These are phyloP conservation scores for Podila minutissima DNA, from an alignment of 192 early-diverging fungal genomes.

Conservation along the genomic window DNA sequence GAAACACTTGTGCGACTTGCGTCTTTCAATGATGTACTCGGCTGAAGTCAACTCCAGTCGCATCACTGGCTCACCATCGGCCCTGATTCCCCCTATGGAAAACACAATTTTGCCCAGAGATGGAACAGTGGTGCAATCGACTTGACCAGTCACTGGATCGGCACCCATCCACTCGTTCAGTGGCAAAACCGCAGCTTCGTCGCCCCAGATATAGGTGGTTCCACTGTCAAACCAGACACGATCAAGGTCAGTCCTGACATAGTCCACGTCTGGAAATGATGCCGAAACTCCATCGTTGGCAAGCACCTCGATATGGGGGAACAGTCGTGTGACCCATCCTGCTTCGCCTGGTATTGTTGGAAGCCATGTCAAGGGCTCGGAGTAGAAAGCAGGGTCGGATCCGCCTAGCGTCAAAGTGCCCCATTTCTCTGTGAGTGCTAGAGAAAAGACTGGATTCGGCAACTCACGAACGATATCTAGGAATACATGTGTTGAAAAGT, in stretches of 20 bases:
- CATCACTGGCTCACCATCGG: neutral
- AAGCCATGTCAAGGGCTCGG: constrained; percentile 22
- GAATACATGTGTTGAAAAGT: constrained; percentile 24
- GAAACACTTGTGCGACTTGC: constrained; percentile 18
- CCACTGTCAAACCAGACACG: constrained; percentile 37
- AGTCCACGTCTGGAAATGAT: neutral
- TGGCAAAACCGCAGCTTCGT: constrained; percentile 1
- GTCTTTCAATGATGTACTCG: constrained; percentile 27
- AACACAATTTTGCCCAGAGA: constrained; percentile 12
- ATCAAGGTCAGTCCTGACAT: constrained; percentile 12
- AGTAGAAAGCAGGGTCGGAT: constrained; percentile 19
- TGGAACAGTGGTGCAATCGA: constrained; percentile 10
- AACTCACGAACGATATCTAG: constrained; percentile 21
- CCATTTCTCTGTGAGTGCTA: constrained; percentile 26
- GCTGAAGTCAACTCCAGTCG: constrained; percentile 19
- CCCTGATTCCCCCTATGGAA: constrained; percentile 11
- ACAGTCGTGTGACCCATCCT: constrained; percentile 22
- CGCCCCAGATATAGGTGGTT: constrained; percentile 29
- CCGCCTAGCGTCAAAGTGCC: constrained; percentile 31
- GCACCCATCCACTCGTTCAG: constrained; percentile 35
- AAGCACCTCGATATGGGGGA: constrained; percentile 12
- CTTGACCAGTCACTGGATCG: constrained; percentile 21
- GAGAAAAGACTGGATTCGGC: constrained; percentile 19
- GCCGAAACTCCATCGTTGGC: neutral
- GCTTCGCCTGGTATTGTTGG: constrained; percentile 22